Base-by-base conservation (phyloP, 371 early-diverging fungal species). In the Funneliformis caledonium region DNA sequence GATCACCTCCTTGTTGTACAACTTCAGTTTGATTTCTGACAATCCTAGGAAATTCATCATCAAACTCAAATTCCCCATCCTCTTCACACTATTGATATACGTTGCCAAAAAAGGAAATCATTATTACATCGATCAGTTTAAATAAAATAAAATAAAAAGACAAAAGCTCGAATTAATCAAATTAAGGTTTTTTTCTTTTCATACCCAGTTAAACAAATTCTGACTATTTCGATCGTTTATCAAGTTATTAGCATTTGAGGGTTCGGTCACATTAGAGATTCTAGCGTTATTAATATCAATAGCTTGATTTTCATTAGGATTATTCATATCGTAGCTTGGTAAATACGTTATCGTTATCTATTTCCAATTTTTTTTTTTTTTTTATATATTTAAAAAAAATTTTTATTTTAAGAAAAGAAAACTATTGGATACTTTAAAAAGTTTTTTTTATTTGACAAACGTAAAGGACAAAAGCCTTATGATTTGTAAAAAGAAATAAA, bases 31-130 rank as follows among this genome's bases (percentile, higher is more conserved):
- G n/a, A 60, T 37, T 19, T 31, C 3, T 37, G 37, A 37, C 37
- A 37, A 16, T 19, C 14, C 22, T 6, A 50, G 6, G 19, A 33
- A 31, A 60, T 60, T 76, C 76, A 31, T 76, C 77, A 45, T 77
- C 77, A 19, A 65, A 11, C 31, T 77, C 77, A 65, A 77, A 77
- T 47, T 77, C 77, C 10, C 77, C 77, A 77, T 77, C 77, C 12
- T 77, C 77, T 59, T 77, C 77, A 42, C 77, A 42, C 77, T 77
- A 37, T 5, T 37, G 60, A 60, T n/a, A 60, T 5, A 1, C 7
- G 7, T 60, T 11, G 11, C 14, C 6, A 60, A 60, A n/a, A 7
- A 60, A 60, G 16, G 16, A 14, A n/a, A 60, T 60, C 7, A 60
- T 60, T 60, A 19, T 60, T 16, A 4, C 26, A 60, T 60, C 22